Percentiles rank a stretch among this genome's conserved stretches.
Conservation (phyloP, 805 yeast species). For the Pichia kluyveri region DNA sequence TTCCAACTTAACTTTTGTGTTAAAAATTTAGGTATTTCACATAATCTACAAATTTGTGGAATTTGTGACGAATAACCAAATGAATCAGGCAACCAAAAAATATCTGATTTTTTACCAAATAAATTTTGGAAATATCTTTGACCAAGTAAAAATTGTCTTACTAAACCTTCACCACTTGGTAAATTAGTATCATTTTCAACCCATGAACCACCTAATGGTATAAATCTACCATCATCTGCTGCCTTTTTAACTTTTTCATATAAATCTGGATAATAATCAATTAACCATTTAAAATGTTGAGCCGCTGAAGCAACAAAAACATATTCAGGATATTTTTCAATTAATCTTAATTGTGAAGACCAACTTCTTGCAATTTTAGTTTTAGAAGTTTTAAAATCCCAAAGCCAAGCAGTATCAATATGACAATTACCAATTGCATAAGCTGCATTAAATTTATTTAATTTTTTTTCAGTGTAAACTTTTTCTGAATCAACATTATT, state of each 20-base stretch:
- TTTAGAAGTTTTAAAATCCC: slow-evolving; percentile 98
- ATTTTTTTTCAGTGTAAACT: slow-evolving; percentile 44
- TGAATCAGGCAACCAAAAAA: slow-evolving; percentile 96
- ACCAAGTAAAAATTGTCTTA: slow-evolving; percentile 83
- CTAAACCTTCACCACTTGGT: slow-evolving; percentile 89
- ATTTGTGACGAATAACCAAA: slow-evolving; percentile 94
- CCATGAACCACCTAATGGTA: slow-evolving; percentile 97
- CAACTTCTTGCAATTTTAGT: slow-evolving; percentile 90
- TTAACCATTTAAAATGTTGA: slow-evolving; percentile 91
- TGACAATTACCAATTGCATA: slow-evolving; percentile 92
- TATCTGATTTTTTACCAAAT: slow-evolving; percentile 66
- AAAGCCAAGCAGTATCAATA: slow-evolving; percentile 96
- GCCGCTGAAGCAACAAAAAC: slow-evolving; percentile 93
- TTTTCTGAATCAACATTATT: slow-evolving; percentile 49
- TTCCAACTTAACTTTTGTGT: slow-evolving; percentile 97
- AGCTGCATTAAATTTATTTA: slow-evolving; percentile 43
- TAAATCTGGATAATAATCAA: slow-evolving; percentile 76
- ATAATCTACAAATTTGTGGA: slow-evolving; percentile 85
- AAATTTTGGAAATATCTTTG: slow-evolving; percentile 75
- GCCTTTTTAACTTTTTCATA: slow-evolving; percentile 57
- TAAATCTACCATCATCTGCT: slow-evolving; percentile 62
- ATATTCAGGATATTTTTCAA: slow-evolving; percentile 87
- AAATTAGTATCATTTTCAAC: slow-evolving; percentile 94
- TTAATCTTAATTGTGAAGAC: slow-evolving; percentile 82
- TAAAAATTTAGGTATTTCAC: slow-evolving; percentile 74